A percentile compares a stretch with the other conserved stretches of the same genome.
These are phyloP conservation scores for Cytospora schulzeri DNA, from an alignment of 2,329 filamentous ascomycete species.

Conservation along the genomic window DNA sequence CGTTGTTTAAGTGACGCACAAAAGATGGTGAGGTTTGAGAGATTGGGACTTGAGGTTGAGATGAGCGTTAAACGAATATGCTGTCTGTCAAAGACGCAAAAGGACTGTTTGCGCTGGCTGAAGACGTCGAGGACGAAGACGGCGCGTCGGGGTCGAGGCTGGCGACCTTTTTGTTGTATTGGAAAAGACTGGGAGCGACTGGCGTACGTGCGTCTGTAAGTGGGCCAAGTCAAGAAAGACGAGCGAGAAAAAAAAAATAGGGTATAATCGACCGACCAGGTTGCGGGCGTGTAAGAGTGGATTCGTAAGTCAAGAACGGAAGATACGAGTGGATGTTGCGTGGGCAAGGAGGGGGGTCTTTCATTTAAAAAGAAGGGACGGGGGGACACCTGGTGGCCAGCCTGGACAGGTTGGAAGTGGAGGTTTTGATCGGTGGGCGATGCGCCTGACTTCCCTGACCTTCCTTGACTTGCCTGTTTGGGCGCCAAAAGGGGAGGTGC, in stretches of 20 bases:
- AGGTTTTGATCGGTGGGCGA: constrained; percentile 1
- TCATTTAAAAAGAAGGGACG: constrained; percentile 21
- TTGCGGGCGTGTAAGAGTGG: background rate
- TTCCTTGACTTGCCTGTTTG: background rate
- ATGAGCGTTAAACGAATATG: constrained; percentile 28
- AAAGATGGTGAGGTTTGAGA: too few species aligned
- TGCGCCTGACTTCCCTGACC: background rate
- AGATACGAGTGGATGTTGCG: constrained; percentile 1
- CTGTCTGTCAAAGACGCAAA: constrained; percentile 58
- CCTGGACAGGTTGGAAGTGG: constrained; percentile 9
- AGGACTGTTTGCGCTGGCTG: constrained; percentile 11
- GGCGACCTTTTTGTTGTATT: constrained; percentile 23
- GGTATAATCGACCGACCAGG: background rate
- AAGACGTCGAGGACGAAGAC: constrained; percentile 8
- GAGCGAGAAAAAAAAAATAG: background rate
- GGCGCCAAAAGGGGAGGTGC: background rate
- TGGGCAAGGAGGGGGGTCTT: constrained; percentile 17
- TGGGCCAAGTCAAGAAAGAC: background rate
- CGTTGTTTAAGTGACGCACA: too few species aligned
- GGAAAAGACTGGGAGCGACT: constrained; percentile 6
- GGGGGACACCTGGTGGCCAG: constrained; percentile 4
- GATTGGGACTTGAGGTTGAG: background rate
- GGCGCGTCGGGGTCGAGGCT: constrained; percentile 23
- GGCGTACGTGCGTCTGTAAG: background rate
- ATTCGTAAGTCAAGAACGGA: background rate